These are phyloP conservation scores for Bipolaris oryzae DNA, from an alignment of 2,329 filamentous ascomycete species.

Conservation along the genomic window DNA sequence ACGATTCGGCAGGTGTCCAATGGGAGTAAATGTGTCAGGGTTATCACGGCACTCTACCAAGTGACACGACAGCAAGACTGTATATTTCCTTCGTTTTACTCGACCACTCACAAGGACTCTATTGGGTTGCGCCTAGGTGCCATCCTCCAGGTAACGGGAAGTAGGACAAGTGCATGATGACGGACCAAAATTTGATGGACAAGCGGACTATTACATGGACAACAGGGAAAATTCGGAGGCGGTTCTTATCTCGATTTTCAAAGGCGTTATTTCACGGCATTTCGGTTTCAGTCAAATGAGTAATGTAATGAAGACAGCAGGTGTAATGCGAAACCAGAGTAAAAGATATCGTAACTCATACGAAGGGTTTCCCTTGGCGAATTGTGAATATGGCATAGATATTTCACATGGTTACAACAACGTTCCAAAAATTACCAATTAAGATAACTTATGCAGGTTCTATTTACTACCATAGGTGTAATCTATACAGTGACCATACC, in stretches of 20 bases:
- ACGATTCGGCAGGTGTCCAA: not conserved
- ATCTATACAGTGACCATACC: not conserved
- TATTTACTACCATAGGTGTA: not conserved
- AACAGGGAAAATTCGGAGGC: not conserved
- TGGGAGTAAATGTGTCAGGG: not conserved
- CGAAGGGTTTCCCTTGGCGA: not conserved
- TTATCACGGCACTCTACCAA: not conserved
- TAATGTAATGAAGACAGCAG: no score
- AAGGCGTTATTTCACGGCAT: not conserved
- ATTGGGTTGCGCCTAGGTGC: no score
- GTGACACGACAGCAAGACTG: not conserved
- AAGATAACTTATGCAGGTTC: not conserved
- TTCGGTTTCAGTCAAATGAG: no score
- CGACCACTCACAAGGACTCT: no score
- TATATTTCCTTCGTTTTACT: no score
- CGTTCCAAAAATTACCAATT: not conserved
- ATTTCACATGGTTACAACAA: not conserved
- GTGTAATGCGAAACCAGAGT: not conserved
- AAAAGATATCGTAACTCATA: not conserved
- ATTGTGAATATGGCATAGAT: not conserved
- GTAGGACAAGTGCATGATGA: no score
- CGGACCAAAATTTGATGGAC: not conserved
- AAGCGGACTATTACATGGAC: not conserved
- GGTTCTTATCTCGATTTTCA: not conserved
- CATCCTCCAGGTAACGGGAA: no score